These are phyloP conservation scores for Atkinsonella texensis DNA, from an alignment of 2,329 filamentous ascomycete species.

Conservation along the genomic window DNA sequence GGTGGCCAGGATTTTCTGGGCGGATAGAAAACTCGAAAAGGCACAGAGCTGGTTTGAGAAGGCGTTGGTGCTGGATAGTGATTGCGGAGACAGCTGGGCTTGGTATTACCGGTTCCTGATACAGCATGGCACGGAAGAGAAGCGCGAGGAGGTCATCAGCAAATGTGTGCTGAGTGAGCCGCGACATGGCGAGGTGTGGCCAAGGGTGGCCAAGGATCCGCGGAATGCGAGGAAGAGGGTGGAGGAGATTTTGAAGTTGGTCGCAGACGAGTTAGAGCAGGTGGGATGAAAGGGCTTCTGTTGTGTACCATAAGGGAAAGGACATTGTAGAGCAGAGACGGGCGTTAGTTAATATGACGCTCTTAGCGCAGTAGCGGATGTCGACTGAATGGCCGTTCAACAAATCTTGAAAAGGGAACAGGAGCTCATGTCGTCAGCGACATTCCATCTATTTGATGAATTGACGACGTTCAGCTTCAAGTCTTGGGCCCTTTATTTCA, in stretches of 20 bases:
- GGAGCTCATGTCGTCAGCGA: too few species aligned
- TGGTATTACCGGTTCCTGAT: conserved; percentile 94
- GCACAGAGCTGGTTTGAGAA: conserved; percentile 97
- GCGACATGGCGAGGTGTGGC: conserved; percentile 87
- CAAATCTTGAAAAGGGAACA: too few species aligned
- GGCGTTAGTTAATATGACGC: not conserved
- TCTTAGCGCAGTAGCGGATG: not conserved
- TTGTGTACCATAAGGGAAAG: not conserved
- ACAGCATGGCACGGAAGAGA: conserved; percentile 91
- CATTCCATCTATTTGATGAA: too few species aligned
- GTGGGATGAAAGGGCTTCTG: not conserved
- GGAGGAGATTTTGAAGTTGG: conserved; percentile 75
- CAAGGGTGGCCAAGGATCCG: conserved; percentile 73
- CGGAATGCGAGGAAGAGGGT: conserved; percentile 60
- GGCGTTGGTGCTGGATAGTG: conserved; percentile 75
- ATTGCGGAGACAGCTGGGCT: conserved; percentile 87
- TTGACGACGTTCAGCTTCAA: too few species aligned
- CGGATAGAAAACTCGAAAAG: conserved; percentile 81
- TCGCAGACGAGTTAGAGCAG: conserved; percentile 39
- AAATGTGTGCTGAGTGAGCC: conserved; percentile 81
- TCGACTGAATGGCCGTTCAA: too few species aligned
- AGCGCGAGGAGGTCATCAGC: conserved; percentile 68
- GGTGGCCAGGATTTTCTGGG: conserved; percentile 93
- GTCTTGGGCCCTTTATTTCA: too few species aligned
- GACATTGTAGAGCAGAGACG: too few species aligned